Base-by-base conservation (phyloP, 2,329 filamentous ascomycete genomes). In the Esteya vermicola region DNA sequence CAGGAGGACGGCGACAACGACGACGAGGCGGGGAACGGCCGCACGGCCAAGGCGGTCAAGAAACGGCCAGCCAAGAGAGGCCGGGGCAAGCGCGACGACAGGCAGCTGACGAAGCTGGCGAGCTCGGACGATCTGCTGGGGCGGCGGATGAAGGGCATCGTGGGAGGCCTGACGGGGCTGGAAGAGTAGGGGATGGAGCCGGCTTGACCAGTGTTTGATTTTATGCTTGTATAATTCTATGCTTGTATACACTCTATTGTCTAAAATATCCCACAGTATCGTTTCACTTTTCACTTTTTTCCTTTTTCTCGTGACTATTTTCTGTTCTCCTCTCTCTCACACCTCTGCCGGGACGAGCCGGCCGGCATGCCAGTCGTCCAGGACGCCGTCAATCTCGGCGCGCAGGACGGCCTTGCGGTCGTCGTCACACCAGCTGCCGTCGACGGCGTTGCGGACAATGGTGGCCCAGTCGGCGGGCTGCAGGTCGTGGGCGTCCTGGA, bases 401-500 rank as follows among this genome's bases (percentile, higher is more conserved):
- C 78, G 48, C 43, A 85, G 54, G 48, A 70, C 65, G 5, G 52
- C 52, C 61, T 85, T 86, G 52, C 82, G 69, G 46, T 62, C 62
- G 30, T 72, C 63, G 25, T 61, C 60, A 52, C 80, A 80, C 81
- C 81, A 86, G 52, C 80, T 85, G 20, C 75, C 78, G 45, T 71
- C 61, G 10, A 85, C 74, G 18, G 71, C 66, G 28, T 72, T 71
- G 46, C 64, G 63, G 10, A 70, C 74, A 50, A 88, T 78, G 6
- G 52, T 58, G 47, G 61, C 66, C 83, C 81, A 86, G 45, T 88
- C 80, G n/a, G 60, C 56, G 4, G 76, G 57, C 19, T 56, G 67
- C 47, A 88, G 56, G 4, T 60, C 53, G 54, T 85, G 85, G 1
- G 77, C 74, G 32, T 84, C 76, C 55, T 88, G 81, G 23, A 88